Evolutionary conservation across 345 rosid genomes (phyloP).

Genomic region (Gossypium arboreum): DNA sequence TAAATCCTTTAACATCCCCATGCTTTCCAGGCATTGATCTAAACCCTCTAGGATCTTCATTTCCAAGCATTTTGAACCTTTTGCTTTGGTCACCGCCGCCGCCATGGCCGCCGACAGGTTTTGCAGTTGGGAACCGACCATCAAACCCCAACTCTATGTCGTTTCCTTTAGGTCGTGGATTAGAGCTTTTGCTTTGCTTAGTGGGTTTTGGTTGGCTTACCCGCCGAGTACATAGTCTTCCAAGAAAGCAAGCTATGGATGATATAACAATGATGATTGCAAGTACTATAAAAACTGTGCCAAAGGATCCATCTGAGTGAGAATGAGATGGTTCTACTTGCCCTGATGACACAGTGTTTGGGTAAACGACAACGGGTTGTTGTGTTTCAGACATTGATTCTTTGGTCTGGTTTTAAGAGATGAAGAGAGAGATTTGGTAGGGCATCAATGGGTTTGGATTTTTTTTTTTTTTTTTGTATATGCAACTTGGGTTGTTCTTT

Average conservation of each 20-base stretch:
- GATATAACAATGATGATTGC: slow-evolving; percentile 55
- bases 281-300: slow-evolving; percentile 50
- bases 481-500: slow-evolving; percentile 31
- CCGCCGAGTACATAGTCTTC: slow-evolving; percentile 44
- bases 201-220: neutral
- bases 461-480: neutral
- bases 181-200: slow-evolving; percentile 11
- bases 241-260: slow-evolving; percentile 53
- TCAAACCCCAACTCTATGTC: slow-evolving; percentile 53
- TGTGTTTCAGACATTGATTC: slow-evolving; percentile 19
- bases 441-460: neutral
- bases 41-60: slow-evolving; percentile 7
- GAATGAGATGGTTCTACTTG: slow-evolving; percentile 27
- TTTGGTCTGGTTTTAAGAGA: neutral
- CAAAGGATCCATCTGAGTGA: slow-evolving; percentile 57
- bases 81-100: slow-evolving; percentile 15
- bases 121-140: slow-evolving; percentile 23
- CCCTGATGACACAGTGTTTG: slow-evolving; percentile 33
- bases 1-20: neutral
- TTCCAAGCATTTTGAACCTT: slow-evolving; percentile 7
- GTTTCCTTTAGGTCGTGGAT: slow-evolving; percentile 15
- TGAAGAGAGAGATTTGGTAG: slow-evolving; percentile 2
- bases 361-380: slow-evolving; percentile 41
- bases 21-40: neutral
- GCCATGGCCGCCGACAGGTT: neutral